phyloP scores from a whole-genome alignment of 148 eudicot species.

The Rheum nobile region DNA sequence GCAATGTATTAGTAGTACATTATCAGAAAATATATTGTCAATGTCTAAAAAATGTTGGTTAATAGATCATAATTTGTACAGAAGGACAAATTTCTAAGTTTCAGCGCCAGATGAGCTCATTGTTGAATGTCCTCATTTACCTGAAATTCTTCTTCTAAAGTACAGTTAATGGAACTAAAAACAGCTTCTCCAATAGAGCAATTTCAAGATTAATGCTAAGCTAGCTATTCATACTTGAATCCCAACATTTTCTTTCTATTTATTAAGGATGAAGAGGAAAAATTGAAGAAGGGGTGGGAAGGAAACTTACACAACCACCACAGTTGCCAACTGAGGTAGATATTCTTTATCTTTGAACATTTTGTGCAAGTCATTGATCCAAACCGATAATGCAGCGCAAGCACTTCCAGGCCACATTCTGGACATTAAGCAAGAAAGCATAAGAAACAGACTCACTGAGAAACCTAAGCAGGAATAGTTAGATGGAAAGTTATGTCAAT shows the following conservation, averaged over 20 bases:
- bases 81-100: neutral
- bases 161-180: neutral
- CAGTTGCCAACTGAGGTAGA: constrained; percentile 76
- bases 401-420: constrained; percentile 97
- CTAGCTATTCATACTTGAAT: neutral
- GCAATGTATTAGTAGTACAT: neutral
- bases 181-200: neutral
- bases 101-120: neutral
- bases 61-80: no score
- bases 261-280: no score
- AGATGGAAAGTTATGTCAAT: neutral
- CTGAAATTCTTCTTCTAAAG: neutral
- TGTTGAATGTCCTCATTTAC: neutral
- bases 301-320: constrained; percentile 75
- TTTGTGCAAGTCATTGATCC: constrained; percentile 61
- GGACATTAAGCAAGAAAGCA: constrained; percentile 17
- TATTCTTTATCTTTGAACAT: constrained; percentile 40
- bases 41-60: no score
- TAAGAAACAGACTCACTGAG: neutral
- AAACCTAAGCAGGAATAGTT: neutral
- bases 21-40: neutral
- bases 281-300: neutral
- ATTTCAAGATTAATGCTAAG: neutral
- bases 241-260: no score
- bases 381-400: constrained; percentile 74